phyloP scores from a whole-genome alignment of 129 eudicot genomes.

The Arctium lappa region DNA sequence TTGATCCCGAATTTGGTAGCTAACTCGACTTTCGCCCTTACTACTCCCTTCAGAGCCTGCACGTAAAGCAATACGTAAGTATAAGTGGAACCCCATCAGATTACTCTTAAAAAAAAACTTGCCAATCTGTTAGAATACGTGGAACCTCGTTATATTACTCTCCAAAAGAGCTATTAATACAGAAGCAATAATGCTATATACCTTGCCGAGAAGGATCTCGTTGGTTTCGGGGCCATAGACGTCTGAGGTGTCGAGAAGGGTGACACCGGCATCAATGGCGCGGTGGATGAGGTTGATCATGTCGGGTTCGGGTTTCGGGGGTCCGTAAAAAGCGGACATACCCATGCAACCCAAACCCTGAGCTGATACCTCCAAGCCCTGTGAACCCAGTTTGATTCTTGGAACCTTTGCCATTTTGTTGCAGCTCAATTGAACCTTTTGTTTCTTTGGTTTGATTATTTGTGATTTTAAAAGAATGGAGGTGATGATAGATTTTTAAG shows the following conservation, averaged over 20 bases:
- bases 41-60: conserved; percentile 44
- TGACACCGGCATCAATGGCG: conserved; percentile 42
- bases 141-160: no score
- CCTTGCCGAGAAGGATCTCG: conserved; percentile 45
- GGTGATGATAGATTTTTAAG: no score
- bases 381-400: conserved; percentile 7
- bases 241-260: conserved; percentile 46
- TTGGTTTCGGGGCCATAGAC: conserved; percentile 50
- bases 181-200: not conserved
- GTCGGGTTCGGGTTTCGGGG: conserved; percentile 43
- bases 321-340: conserved; percentile 40
- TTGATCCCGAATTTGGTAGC: conserved; percentile 45
- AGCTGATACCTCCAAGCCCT: conserved; percentile 1
- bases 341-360: conserved; percentile 43
- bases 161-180: not conserved
- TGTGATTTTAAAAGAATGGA: not conserved
- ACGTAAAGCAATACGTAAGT: not conserved
- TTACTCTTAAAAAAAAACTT: no score
- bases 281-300: conserved; percentile 43
- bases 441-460: not conserved
- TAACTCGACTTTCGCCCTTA: conserved; percentile 34
- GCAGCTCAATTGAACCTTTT: no score
- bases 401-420: not conserved
- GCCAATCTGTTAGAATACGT: no score
- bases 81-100: no score